phyloP scores from a whole-genome alignment of 495 filamentous ascomycete species.

The Sordaria brevicollis region DNA sequence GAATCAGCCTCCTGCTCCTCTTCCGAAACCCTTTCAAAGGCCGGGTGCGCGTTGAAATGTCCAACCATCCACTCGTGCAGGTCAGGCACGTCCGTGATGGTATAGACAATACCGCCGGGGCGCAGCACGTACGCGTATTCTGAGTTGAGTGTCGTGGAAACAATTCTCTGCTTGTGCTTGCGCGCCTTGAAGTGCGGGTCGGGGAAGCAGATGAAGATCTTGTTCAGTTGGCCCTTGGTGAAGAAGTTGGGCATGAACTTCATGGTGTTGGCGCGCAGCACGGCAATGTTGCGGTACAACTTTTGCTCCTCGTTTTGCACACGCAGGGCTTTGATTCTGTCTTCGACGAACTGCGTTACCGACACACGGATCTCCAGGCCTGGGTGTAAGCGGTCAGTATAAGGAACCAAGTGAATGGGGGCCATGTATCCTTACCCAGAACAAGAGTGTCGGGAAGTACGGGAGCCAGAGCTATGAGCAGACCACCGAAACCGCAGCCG shows the following conservation, averaged over 20 bases:
- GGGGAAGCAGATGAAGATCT: conserved; percentile 96
- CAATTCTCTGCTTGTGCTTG: conserved; percentile 93
- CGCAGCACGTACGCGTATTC: conserved; percentile 87
- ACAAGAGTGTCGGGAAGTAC: conserved; percentile 72
- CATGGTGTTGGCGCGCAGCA: conserved; percentile 89
- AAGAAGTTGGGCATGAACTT: conserved; percentile 98
- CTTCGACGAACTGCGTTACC: conserved; percentile 80
- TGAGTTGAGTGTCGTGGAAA: conserved; percentile 74
- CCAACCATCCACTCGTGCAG: conserved; percentile 85
- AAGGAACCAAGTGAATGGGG: background rate
- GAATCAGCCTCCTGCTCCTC: conserved; percentile 61
- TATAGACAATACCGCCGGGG: conserved; percentile 81
- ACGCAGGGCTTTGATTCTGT: conserved; percentile 73
- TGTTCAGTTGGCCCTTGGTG: conserved; percentile 59
- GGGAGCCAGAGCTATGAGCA: conserved; percentile 78
- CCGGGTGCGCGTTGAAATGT: conserved; percentile 64
- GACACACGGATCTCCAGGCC: conserved; percentile 84
- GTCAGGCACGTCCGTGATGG: conserved; percentile 94
- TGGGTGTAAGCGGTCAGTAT: conserved; percentile 1
- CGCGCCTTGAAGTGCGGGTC: conserved; percentile 96
- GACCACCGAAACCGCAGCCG: conserved; percentile 88
- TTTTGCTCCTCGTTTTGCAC: conserved; percentile 46
- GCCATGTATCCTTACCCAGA: conserved; percentile 44
- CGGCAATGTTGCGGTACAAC: conserved; percentile 75
- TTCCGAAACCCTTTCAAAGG: conserved; percentile 54